A percentile compares a stretch with the other conserved stretches of the same genome.
These are phyloP conservation scores for Leucocoprinus sp. DNA, from an alignment of 768 basidiomycete genomes.

Conservation along the genomic window DNA sequence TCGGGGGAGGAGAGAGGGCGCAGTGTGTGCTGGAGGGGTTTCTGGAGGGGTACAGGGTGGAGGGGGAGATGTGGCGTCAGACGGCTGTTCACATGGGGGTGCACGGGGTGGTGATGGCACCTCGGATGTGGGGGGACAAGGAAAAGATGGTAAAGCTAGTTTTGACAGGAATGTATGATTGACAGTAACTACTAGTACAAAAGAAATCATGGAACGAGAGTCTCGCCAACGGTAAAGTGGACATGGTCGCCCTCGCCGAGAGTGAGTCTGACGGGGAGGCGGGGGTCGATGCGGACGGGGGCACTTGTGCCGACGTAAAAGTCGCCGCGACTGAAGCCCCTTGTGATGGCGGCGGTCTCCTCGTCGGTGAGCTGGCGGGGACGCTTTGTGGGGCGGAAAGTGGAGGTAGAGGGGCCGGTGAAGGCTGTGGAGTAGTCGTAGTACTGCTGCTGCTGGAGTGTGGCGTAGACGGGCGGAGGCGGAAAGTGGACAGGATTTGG, in stretches of 20 bases:
- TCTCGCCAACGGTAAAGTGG: conserved; percentile 48
- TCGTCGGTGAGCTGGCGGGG: conserved; percentile 77
- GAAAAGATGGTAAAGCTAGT: not conserved
- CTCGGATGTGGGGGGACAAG: not conserved
- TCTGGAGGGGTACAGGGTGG: not conserved
- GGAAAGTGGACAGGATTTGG: conserved; percentile 33
- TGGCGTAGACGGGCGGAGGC: conserved; percentile 42
- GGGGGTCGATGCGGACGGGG: conserved; percentile 76
- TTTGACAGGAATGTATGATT: not conserved
- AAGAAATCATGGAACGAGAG: conserved; percentile 24
- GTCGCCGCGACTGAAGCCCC: conserved; percentile 74
- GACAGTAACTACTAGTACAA: too few relatives aligned
- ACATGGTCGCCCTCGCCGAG: conserved; percentile 80
- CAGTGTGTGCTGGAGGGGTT: not conserved
- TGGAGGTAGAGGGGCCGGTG: conserved; percentile 62
- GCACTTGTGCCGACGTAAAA: conserved; percentile 78
- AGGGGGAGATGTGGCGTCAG: not conserved
- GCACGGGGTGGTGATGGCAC: not conserved
- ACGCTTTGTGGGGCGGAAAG: conserved; percentile 75
- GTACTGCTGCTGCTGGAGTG: conserved; percentile 53
- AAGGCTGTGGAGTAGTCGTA: conserved; percentile 71
- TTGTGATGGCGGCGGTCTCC: conserved; percentile 75
- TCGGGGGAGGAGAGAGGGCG: conserved; percentile 4
- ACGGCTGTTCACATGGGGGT: too few relatives aligned
- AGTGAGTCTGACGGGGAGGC: conserved; percentile 70